A percentile compares a stretch with the other conserved stretches of the same genome.
Conservation (phyloP, 1,139 yeast species). For the Pichia sp. region DNA sequence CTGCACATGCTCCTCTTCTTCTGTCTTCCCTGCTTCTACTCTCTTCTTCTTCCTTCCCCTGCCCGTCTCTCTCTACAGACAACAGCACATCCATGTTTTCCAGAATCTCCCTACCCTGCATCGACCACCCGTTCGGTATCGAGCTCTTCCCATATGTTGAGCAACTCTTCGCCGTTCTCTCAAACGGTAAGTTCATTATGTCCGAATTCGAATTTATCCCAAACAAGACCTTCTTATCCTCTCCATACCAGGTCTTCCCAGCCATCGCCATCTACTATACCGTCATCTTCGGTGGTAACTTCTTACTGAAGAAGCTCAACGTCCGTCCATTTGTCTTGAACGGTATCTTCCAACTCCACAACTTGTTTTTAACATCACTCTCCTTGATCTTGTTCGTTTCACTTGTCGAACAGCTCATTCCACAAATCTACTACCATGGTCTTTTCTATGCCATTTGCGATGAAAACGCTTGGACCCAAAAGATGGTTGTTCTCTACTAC, state of each 20-base stretch:
- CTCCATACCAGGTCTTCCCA: slow-evolving; percentile 56
- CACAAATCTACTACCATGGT: slow-evolving; percentile 77
- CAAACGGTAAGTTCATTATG: slow-evolving; percentile 57
- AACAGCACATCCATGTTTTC: neutral
- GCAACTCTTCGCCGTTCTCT: slow-evolving; percentile 38
- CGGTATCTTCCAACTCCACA: slow-evolving; percentile 77
- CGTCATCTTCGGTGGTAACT: slow-evolving; percentile 72
- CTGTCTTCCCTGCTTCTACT: neutral
- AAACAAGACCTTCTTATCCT: slow-evolving; percentile 58
- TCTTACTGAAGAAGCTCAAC: slow-evolving; percentile 46
- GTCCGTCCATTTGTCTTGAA: slow-evolving; percentile 72
- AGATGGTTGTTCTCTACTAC: slow-evolving; percentile 79
- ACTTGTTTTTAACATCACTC: slow-evolving; percentile 66
- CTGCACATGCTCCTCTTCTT: too few species aligned
- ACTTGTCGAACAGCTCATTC: slow-evolving; percentile 80
- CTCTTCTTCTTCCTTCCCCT: neutral
- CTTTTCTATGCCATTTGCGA: slow-evolving; percentile 84
- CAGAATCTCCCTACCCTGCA: slow-evolving; percentile 26
- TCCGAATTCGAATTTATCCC: slow-evolving; percentile 56
- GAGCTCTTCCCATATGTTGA: slow-evolving; percentile 64
- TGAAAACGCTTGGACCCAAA: slow-evolving; percentile 78
- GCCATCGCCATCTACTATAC: slow-evolving; percentile 63
- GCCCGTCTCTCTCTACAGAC: neutral
- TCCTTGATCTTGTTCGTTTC: slow-evolving; percentile 68
- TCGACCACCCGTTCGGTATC: slow-evolving; percentile 66